Percentiles rank a stretch among this genome's conserved stretches.
Evolutionary conservation across 2,329 filamentous ascomycete genomes (phyloP).

Genomic region (Berkeleyomyces basicola): DNA sequence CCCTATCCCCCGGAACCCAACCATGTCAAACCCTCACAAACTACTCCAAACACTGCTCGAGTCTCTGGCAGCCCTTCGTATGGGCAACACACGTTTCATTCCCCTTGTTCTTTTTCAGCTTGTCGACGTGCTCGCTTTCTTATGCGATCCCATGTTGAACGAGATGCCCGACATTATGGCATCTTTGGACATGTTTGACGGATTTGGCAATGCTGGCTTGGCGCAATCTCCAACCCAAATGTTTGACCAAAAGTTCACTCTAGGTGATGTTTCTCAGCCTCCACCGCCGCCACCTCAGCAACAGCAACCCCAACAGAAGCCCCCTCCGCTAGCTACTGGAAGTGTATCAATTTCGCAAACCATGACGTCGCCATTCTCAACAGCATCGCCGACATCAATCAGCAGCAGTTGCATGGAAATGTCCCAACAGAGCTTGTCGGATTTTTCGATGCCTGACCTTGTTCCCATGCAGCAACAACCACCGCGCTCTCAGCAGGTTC

Average conservation of each 20-base stretch:
- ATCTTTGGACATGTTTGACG: constrained; percentile 47
- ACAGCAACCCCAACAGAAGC: background rate
- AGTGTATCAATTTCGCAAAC: background rate
- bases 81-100: constrained; percentile 58
- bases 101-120: constrained; percentile 64
- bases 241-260: constrained; percentile 12
- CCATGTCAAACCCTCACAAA: constrained; percentile 47
- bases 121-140: constrained; percentile 48
- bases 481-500: background rate
- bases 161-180: constrained; percentile 38
- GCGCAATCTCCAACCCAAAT: constrained; percentile 31
- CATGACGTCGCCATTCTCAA: constrained; percentile 11
- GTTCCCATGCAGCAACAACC: constrained; percentile 11
- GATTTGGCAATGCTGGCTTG: constrained; percentile 47
- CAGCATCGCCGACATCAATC: constrained; percentile 9
- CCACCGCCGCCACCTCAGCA: background rate
- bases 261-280: constrained; percentile 3
- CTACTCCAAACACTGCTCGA: constrained; percentile 54
- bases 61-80: constrained; percentile 53
- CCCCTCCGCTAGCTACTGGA: background rate
- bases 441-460: constrained; percentile 9
- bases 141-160: constrained; percentile 43
- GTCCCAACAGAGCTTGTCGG: constrained; percentile 5
- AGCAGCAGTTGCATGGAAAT: constrained; percentile 11
- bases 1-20: constrained; percentile 39